Evolutionary conservation across 176 grass and related monocot genomes (phyloP).

Genomic region (Miscanthus lutarioriparius): DNA sequence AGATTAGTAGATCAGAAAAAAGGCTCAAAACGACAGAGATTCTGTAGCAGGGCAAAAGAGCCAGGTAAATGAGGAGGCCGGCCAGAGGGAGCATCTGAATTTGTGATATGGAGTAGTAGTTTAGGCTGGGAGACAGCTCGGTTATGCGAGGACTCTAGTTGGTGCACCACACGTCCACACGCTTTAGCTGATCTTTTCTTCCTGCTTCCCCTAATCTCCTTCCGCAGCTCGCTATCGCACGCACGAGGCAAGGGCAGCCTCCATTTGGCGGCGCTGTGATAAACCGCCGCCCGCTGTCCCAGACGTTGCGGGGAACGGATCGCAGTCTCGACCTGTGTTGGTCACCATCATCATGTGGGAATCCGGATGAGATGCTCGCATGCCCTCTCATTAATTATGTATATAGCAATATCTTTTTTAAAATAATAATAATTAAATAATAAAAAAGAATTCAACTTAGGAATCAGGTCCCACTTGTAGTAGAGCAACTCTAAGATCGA

Average conservation of each 20-base stretch:
- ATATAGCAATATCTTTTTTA: not conserved
- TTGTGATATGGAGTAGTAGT: not conserved
- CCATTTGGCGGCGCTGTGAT: slow-evolving; percentile 70
- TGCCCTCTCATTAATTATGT: not conserved
- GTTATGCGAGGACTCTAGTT: slow-evolving; percentile 62
- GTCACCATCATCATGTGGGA: slow-evolving; percentile 50
- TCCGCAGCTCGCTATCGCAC: not conserved
- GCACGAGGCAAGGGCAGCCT: slow-evolving; percentile 25
- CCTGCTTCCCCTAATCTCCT: not conserved
- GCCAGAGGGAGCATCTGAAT: not conserved
- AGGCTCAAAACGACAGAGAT: not conserved
- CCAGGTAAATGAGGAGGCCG: not conserved
- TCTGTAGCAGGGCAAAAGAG: not conserved
- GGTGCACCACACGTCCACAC: slow-evolving; percentile 35
- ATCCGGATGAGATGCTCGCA: slow-evolving; percentile 20
- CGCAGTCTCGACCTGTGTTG: not conserved
- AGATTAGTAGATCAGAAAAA: not conserved
- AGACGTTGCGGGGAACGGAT: slow-evolving; percentile 14
- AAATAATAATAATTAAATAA: not conserved
- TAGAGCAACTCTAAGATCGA: too few relatives aligned
- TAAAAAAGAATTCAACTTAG: not conserved
- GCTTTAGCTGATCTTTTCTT: slow-evolving; percentile 22
- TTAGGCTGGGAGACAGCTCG: slow-evolving; percentile 66
- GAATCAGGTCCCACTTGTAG: not conserved
- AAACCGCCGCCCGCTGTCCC: slow-evolving; percentile 23